Percentiles rank a stretch among this genome's conserved stretches.
Evolutionary conservation across 345 rosid species (phyloP).

Genomic region (Populus tremula): DNA sequence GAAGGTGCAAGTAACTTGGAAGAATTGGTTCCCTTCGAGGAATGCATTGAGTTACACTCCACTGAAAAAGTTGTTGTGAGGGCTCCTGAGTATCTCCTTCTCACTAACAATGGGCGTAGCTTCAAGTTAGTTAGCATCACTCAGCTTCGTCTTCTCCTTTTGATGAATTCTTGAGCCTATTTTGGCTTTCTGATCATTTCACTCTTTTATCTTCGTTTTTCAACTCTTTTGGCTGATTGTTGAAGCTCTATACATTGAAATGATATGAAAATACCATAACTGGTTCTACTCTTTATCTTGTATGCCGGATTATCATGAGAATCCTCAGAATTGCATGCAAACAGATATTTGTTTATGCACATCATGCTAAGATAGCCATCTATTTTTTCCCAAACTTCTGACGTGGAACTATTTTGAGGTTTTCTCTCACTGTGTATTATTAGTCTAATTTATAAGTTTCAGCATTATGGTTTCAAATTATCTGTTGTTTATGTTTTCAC

Average conservation of each 20-base stretch:
- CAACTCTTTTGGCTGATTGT: background rate
- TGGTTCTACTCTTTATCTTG: background rate
- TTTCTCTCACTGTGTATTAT: background rate
- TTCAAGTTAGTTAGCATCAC: slow-evolving; percentile 74
- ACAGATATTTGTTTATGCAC: background rate
- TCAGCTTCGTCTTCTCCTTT: background rate
- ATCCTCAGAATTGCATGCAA: background rate
- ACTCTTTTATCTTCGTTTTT: background rate
- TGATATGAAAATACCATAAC: background rate
- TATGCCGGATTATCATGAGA: background rate
- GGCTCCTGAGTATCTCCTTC: slow-evolving; percentile 86
- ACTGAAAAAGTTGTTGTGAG: slow-evolving; percentile 64
- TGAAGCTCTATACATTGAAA: background rate
- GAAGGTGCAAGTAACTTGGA: slow-evolving; percentile 88
- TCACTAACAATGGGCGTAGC: slow-evolving; percentile 84
- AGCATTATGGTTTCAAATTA: background rate
- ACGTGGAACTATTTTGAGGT: too few species aligned
- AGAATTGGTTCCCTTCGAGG: slow-evolving; percentile 94
- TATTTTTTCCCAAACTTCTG: background rate
- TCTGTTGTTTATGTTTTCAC: background rate
- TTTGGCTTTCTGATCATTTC: background rate
- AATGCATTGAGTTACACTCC: slow-evolving; percentile 77
- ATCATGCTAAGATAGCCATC: background rate
- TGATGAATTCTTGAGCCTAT: background rate
- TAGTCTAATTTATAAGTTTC: background rate